phyloP scores from a whole-genome alignment of 169 alveolate species.

The Plasmodium coatneyi region DNA sequence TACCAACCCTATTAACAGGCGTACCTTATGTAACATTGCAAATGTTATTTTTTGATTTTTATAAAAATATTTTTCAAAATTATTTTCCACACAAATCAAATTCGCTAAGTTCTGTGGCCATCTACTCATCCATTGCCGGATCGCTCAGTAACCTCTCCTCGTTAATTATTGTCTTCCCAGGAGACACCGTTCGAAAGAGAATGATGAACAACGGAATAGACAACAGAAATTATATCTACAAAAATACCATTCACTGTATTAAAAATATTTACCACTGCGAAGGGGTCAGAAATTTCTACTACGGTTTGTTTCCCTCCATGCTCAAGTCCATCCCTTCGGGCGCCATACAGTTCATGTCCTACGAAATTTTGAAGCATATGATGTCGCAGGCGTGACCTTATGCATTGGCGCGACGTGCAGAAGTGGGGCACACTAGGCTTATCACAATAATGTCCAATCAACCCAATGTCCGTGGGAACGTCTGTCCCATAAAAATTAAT shows the following conservation, averaged over 20 bases:
- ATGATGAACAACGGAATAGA: slow-evolving; percentile 91
- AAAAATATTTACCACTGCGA: slow-evolving; percentile 79
- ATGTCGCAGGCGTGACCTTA: slow-evolving; percentile 30
- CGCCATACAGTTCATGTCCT: slow-evolving; percentile 88
- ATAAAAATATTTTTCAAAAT: slow-evolving; percentile 75
- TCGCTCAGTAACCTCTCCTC: slow-evolving; percentile 77
- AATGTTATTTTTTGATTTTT: slow-evolving; percentile 86
- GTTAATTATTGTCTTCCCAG: slow-evolving; percentile 80
- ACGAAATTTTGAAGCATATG: slow-evolving; percentile 85
- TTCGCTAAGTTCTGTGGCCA: slow-evolving; percentile 31
- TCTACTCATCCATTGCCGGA: slow-evolving; percentile 75
- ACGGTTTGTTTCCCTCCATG: slow-evolving; percentile 89
- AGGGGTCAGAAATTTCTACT: slow-evolving; percentile 82
- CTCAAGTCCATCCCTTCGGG: slow-evolving; percentile 90
- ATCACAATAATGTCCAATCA: neutral
- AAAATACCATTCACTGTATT: slow-evolving; percentile 81
- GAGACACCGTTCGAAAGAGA: slow-evolving; percentile 90
- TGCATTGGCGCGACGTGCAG: neutral
- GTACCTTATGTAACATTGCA: slow-evolving; percentile 90
- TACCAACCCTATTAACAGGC: slow-evolving; percentile 87
- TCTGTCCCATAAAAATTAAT: neutral
- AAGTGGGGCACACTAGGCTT: neutral
- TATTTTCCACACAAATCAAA: slow-evolving; percentile 16
- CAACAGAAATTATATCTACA: slow-evolving; percentile 83
- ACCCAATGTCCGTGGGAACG: neutral